Conservation (phyloP, 2,329 filamentous ascomycete species). For the Ophiocordyceps camponoti-floridani region DNA sequence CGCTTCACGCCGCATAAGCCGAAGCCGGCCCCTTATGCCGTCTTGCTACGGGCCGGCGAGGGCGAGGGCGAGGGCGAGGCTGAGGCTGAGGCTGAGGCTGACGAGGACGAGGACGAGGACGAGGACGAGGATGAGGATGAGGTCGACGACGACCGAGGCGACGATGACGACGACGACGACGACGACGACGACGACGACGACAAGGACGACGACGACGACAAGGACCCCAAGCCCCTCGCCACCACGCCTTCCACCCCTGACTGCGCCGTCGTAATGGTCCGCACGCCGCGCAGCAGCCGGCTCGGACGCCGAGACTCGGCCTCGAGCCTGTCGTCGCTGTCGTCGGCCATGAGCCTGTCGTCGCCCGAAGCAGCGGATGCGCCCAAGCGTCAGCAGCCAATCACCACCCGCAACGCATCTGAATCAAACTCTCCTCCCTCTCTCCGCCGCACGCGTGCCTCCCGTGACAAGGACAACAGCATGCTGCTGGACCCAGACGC, state of each 20-base stretch:
- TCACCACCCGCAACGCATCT: slow-evolving; percentile 15
- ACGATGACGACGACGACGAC: slow-evolving; percentile 7
- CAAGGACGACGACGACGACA: slow-evolving; percentile 13
- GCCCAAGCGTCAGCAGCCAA: slow-evolving; percentile 12
- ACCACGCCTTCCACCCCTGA: slow-evolving; percentile 3
- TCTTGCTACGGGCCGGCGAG: no score
- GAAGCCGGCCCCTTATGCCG: slow-evolving; percentile 28
- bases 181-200: slow-evolving; percentile 14
- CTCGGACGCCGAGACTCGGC: slow-evolving; percentile 16
- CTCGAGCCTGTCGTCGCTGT: slow-evolving; percentile 25
- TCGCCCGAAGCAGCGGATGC: slow-evolving; percentile 14
- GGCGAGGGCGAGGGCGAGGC: no score
- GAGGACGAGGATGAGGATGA: no score
- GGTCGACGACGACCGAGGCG: slow-evolving; percentile 1
- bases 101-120: no score
- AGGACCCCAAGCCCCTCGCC: no score
- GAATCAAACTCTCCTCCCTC: slow-evolving; percentile 16
- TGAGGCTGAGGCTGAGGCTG: no score
- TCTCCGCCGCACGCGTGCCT: slow-evolving; percentile 1
- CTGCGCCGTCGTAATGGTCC: slow-evolving; percentile 7
- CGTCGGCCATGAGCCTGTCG: slow-evolving; percentile 19
- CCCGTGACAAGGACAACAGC: no score
- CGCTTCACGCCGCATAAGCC: slow-evolving; percentile 24
- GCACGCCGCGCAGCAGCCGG: slow-evolving; percentile 14
- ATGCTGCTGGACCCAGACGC: no score